Base-by-base conservation (phyloP, 139 green algal species). In the Picocystis salinarum region DNA sequence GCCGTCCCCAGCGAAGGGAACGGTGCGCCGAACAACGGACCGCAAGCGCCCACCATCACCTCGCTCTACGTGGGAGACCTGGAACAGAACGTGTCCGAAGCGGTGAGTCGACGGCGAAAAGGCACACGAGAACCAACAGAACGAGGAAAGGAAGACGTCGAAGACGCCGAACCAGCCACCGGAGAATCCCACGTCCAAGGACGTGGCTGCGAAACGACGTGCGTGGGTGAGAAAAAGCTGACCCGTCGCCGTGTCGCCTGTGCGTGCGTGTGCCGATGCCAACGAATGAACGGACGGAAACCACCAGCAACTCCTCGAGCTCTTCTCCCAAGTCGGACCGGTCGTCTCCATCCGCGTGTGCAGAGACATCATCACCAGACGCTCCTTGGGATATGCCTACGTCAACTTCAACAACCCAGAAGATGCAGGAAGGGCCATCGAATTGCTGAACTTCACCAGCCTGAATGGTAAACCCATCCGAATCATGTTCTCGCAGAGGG, bases 31-130 rank as follows among this genome's bases (percentile, higher is more conserved):
- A 42, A 42, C 7, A n/a, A n/a, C n/a, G n/a, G n/a, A n/a, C n/a
- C n/a, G n/a, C n/a, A n/a, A n/a, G n/a, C n/a, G n/a, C n/a, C n/a
- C n/a, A n/a, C n/a, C n/a, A n/a, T n/a, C n/a, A 44, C 36, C 9
- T 82, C 69, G 19, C 70, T 93, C 41, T 93, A 93, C 46, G 83
- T 93, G 18, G 83, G 83, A 13, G 83, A 93, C 60, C 67, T 93
- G 54, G 81, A 92, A 49, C 58, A 70, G 17, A 79, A 91, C n/a
- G 74, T 86, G 3, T 76, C 70, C 10, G 83, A 93, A 64, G 62
- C 64, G 1, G n/a, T n/a, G n/a, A n/a, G n/a, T n/a, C n/a, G n/a
- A n/a, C n/a, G n/a, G n/a, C n/a, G n/a, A n/a, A n/a, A n/a, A n/a
- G n/a, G n/a, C n/a, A n/a, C n/a, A n/a, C n/a, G n/a, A n/a, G n/a